Evolutionary conservation across 2,329 filamentous ascomycete genomes (phyloP).

Genomic region (Cadophora gregata): DNA sequence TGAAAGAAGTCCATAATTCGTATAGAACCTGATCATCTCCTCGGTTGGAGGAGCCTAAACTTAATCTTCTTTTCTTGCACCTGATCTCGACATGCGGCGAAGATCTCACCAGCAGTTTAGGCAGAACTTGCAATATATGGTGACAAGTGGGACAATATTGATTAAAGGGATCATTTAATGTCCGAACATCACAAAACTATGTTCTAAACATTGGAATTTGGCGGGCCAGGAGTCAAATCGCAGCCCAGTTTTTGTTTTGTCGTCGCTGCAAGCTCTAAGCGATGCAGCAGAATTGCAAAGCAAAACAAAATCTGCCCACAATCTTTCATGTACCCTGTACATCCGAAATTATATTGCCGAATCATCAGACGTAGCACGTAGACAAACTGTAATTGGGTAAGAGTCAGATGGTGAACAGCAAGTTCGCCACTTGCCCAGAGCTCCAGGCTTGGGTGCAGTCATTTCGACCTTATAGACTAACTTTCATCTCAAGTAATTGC

Average conservation of each 20-base stretch:
- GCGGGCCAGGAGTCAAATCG: not conserved
- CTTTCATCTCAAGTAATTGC: conserved; percentile 12
- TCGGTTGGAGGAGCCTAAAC: conserved; percentile 18
- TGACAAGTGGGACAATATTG: not conserved
- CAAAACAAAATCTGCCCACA: not conserved
- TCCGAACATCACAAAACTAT: not conserved
- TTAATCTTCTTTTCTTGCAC: conserved; percentile 6
- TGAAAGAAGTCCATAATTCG: not conserved
- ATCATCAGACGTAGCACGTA: not conserved
- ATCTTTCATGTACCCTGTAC: not conserved
- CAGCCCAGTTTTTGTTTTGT: not conserved
- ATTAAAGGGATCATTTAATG: not conserved
- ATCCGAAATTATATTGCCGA: not conserved
- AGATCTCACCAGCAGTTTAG: conserved; percentile 1
- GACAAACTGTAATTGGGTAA: not conserved
- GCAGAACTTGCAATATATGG: not conserved
- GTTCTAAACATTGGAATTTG: not conserved
- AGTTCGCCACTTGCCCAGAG: not conserved
- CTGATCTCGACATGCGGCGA: conserved; percentile 14
- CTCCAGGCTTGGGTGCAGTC: not conserved
- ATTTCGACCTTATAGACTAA: conserved; percentile 3
- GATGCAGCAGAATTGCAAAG: not conserved
- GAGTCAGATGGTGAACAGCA: not conserved
- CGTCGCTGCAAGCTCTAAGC: not conserved
- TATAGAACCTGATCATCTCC: not conserved